A percentile compares a stretch with the other conserved stretches of the same genome.
Conservation (phyloP, 176 grass and related monocot species). For the Cocos nucifera region DNA sequence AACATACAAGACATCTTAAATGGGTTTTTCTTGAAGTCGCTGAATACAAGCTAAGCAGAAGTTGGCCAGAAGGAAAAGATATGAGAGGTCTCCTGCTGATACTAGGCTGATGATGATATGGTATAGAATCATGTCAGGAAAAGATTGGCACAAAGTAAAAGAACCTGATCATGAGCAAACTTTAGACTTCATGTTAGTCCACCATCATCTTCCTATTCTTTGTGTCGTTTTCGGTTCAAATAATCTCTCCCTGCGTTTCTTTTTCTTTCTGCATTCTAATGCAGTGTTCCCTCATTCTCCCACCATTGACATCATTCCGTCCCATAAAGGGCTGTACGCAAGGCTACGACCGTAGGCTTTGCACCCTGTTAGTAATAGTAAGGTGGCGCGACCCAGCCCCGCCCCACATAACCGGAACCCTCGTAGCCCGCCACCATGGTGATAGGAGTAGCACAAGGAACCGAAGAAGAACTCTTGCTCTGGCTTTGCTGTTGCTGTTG, state of each 20-base stretch:
- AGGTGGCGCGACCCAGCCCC: constrained; percentile 24
- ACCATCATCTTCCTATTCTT: constrained; percentile 20
- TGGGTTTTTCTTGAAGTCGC: too few relatives aligned
- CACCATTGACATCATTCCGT: constrained; percentile 41
- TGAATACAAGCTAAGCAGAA: too few relatives aligned
- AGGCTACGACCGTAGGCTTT: constrained; percentile 39
- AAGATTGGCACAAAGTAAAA: constrained; percentile 32
- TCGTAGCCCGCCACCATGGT: constrained; percentile 40
- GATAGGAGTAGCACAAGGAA: constrained; percentile 51
- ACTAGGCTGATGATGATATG: constrained; percentile 28
- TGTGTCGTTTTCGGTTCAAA: background rate
- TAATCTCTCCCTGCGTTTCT: constrained; percentile 2
- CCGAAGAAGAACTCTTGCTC: constrained; percentile 31
- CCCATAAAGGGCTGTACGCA: constrained; percentile 68
- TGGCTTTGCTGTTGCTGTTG: constrained; percentile 19
- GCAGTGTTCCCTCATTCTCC: too few relatives aligned
- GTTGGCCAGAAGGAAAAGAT: background rate
- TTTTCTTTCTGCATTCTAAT: too few relatives aligned
- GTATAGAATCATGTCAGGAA: constrained; percentile 36
- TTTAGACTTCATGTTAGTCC: constrained; percentile 77
- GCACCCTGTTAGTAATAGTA: constrained; percentile 25
- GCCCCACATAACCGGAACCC: constrained; percentile 40
- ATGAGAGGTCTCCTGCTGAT: constrained; percentile 19
- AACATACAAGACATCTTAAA: too few relatives aligned
- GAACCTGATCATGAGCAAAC: constrained; percentile 40